phyloP scores from a whole-genome alignment of 2,329 filamentous ascomycete species.

The Dothideomycetes sp. region DNA sequence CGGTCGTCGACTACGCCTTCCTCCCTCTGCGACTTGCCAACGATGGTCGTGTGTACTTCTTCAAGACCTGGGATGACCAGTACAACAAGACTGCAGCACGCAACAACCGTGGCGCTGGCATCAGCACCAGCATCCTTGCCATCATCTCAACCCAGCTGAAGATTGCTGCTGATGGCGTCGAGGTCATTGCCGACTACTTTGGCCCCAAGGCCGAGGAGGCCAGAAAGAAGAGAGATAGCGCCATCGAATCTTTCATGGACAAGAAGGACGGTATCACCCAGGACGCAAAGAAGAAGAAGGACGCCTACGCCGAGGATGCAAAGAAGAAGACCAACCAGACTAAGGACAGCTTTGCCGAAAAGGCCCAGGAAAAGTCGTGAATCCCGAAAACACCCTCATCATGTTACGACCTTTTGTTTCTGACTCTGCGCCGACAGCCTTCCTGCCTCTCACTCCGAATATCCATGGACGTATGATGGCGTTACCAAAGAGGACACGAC shows the following conservation, averaged over 20 bases:
- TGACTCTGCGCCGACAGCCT: constrained; percentile 5
- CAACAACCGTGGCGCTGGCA: constrained; percentile 22
- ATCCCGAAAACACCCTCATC: constrained; percentile 2
- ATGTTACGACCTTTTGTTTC: constrained; percentile 1
- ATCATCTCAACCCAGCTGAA: constrained; percentile 27
- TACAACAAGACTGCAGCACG: constrained; percentile 29
- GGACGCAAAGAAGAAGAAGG: constrained; percentile 23
- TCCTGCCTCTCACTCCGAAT: constrained; percentile 2
- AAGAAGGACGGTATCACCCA: constrained; percentile 17
- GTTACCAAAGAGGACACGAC: constrained; percentile 1
- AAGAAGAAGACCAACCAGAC: constrained; percentile 22
- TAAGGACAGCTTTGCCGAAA: constrained; percentile 21
- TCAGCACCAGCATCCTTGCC: constrained; percentile 24
- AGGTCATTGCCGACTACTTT: constrained; percentile 24
- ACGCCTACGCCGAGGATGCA: constrained; percentile 21
- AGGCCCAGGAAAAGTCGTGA: constrained; percentile 17
- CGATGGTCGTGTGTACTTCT: constrained; percentile 22
- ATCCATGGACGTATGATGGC: constrained; percentile 8
- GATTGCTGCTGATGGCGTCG: constrained; percentile 26
- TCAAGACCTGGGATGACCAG: constrained; percentile 28
- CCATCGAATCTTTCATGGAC: constrained; percentile 21
- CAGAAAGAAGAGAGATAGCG: constrained; percentile 27
- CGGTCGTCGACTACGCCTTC: constrained; percentile 54
- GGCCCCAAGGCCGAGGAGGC: constrained; percentile 27
- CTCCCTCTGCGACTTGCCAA: constrained; percentile 32